Evolutionary conservation across 2,329 filamentous ascomycete genomes (phyloP).

Genomic region (Acephala macrosclerotiorum): DNA sequence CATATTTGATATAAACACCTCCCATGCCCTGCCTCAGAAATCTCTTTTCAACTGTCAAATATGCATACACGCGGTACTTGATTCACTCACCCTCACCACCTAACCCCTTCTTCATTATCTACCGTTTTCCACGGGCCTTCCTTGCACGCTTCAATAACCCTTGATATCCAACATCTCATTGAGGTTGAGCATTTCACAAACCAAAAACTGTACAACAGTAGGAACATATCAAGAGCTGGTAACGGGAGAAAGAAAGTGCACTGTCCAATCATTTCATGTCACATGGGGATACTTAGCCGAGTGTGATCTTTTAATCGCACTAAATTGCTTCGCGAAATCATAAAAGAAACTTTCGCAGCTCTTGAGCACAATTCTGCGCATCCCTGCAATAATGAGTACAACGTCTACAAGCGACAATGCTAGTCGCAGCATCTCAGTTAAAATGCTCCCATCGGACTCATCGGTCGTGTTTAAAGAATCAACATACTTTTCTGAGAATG

Average conservation of each 20-base stretch:
- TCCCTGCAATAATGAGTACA: conserved; percentile 14
- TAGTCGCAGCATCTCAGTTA: conserved; percentile 16
- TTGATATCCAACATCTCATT: neutral
- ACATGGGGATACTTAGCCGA: neutral
- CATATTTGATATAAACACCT: too few relatives aligned
- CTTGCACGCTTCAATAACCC: too few relatives aligned
- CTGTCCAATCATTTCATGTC: neutral
- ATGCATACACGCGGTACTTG: too few relatives aligned
- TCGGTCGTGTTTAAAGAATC: conserved; percentile 25
- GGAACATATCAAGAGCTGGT: neutral
- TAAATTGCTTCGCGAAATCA: conserved; percentile 12
- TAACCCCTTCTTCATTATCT: too few relatives aligned
- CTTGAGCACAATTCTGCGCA: conserved; percentile 12
- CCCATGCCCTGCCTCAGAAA: too few relatives aligned
- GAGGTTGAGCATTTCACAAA: conserved; percentile 2
- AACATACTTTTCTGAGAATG: conserved; percentile 20
- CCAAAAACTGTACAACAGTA: neutral
- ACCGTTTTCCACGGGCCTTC: too few relatives aligned
- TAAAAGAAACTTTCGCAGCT: conserved; percentile 13
- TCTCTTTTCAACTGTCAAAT: too few relatives aligned
- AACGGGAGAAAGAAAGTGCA: neutral
- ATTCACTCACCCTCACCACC: too few relatives aligned
- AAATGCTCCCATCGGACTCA: conserved; percentile 20
- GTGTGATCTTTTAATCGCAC: too few relatives aligned
- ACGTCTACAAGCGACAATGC: conserved; percentile 15